Percentiles rank a stretch among this genome's conserved stretches.
These are phyloP conservation scores for Grammothele lineata DNA, from an alignment of 768 basidiomycete species.

Conservation along the genomic window DNA sequence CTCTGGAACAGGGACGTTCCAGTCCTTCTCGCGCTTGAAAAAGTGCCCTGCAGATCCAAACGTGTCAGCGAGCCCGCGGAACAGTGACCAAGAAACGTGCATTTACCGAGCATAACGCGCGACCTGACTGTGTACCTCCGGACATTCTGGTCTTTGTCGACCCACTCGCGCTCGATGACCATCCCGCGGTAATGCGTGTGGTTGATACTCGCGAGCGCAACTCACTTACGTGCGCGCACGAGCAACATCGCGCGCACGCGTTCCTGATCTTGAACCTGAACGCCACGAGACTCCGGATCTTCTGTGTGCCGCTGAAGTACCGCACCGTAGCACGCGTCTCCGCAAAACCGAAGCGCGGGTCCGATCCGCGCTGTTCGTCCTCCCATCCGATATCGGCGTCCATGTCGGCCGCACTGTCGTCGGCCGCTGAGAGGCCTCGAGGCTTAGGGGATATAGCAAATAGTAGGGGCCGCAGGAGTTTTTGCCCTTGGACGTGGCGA, in stretches of 20 bases:
- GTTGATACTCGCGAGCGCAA: slow-evolving; percentile 44
- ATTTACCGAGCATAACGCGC: slow-evolving; percentile 59
- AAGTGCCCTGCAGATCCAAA: slow-evolving; percentile 44
- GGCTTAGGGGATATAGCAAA: slow-evolving; percentile 43
- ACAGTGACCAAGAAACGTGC: too few relatives aligned
- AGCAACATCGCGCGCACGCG: slow-evolving; percentile 35
- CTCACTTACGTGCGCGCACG: slow-evolving; percentile 53
- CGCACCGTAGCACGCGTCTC: slow-evolving; percentile 30
- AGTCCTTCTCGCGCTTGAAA: slow-evolving; percentile 37
- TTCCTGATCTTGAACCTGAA: slow-evolving; percentile 44
- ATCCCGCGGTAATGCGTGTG: slow-evolving; percentile 34
- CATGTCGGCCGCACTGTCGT: background rate
- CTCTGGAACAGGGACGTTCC: background rate
- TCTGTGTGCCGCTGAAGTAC: slow-evolving; percentile 42
- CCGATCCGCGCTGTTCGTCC: slow-evolving; percentile 5
- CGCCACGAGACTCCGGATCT: slow-evolving; percentile 44
- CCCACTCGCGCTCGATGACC: slow-evolving; percentile 27
- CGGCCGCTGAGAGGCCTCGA: slow-evolving; percentile 45
- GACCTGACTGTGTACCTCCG: slow-evolving; percentile 51
- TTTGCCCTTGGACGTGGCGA: slow-evolving; percentile 31
- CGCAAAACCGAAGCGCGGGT: slow-evolving; percentile 31
- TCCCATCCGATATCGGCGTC: background rate
- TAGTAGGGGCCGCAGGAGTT: slow-evolving; percentile 36
- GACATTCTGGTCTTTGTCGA: slow-evolving; percentile 24
- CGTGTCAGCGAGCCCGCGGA: too few relatives aligned